Conservation (phyloP, 2,329 filamentous ascomycete species). For the Dactylellina sp. region DNA sequence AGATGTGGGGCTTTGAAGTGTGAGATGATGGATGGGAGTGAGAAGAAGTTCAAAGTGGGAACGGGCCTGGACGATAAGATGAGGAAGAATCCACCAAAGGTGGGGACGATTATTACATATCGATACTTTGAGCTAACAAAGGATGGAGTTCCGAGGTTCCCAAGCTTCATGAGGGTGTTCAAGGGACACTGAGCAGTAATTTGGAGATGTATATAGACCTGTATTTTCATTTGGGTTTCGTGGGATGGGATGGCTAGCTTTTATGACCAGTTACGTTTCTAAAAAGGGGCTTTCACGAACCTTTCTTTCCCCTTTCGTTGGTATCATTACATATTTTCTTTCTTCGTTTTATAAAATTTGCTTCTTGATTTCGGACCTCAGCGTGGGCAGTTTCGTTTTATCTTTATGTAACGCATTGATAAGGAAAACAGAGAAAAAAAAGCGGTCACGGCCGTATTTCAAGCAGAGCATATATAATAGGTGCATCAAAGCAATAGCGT, state of each 20-base stretch:
- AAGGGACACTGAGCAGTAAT: slow-evolving; percentile 58
- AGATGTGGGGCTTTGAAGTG: slow-evolving; percentile 59
- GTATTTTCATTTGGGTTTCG: slow-evolving; percentile 5
- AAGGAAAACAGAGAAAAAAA: slow-evolving; percentile 14
- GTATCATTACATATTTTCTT: background rate
- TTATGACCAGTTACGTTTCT: background rate
- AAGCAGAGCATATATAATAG: background rate
- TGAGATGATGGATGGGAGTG: slow-evolving; percentile 60
- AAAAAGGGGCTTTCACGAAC: background rate
- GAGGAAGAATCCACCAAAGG: slow-evolving; percentile 60
- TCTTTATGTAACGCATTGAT: background rate
- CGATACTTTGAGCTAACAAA: slow-evolving; percentile 60
- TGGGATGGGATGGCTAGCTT: background rate
- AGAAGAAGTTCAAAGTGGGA: slow-evolving; percentile 60
- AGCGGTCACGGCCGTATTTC: background rate
- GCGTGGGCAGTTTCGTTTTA: background rate
- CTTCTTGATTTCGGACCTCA: background rate
- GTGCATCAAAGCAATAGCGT: background rate
- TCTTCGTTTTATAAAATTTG: background rate
- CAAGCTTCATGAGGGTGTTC: slow-evolving; percentile 59
- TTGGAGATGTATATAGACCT: slow-evolving; percentile 3
- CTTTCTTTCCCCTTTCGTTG: too few species aligned
- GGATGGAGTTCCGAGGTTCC: slow-evolving; percentile 59
- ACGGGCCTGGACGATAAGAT: slow-evolving; percentile 60
- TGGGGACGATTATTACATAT: slow-evolving; percentile 59